phyloP scores from a whole-genome alignment of 345 rosid genomes.

The Theobroma cacao region DNA sequence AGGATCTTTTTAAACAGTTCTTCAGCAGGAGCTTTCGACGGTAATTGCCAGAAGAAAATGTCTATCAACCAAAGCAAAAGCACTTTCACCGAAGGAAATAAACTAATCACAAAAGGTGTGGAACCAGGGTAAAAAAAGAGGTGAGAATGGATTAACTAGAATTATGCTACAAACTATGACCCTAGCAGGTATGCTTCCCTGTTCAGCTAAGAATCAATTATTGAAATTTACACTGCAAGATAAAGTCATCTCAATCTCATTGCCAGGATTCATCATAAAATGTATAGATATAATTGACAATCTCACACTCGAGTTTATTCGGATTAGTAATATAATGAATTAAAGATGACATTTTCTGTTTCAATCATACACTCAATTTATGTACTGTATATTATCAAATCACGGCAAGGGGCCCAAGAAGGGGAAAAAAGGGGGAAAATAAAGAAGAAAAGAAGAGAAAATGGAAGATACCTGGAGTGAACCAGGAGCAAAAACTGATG shows the following conservation, averaged over 20 bases:
- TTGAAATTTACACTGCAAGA: not conserved
- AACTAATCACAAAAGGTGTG: not conserved
- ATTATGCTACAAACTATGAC: no score
- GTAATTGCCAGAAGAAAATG: not conserved
- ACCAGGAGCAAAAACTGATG: not conserved
- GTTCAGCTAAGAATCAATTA: not conserved
- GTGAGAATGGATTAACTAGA: not conserved
- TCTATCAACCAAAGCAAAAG: not conserved
- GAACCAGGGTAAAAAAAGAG: no score
- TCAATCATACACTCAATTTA: constrained; percentile 6
- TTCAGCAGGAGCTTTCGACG: not conserved
- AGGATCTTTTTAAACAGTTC: not conserved
- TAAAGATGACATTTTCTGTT: constrained; percentile 3
- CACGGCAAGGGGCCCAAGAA: not conserved
- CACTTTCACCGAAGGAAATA: not conserved
- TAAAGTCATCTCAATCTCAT: no score
- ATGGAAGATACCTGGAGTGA: not conserved
- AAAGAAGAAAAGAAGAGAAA: not conserved
- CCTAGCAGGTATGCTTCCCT: not conserved
- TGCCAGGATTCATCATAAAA: not conserved
- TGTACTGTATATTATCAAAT: not conserved
- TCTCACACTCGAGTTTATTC: not conserved
- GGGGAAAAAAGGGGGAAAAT: not conserved
- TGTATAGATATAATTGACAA: not conserved
- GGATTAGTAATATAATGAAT: not conserved